These are phyloP conservation scores for Alternaria consortialis DNA, from an alignment of 2,329 filamentous ascomycete genomes.

Conservation along the genomic window DNA sequence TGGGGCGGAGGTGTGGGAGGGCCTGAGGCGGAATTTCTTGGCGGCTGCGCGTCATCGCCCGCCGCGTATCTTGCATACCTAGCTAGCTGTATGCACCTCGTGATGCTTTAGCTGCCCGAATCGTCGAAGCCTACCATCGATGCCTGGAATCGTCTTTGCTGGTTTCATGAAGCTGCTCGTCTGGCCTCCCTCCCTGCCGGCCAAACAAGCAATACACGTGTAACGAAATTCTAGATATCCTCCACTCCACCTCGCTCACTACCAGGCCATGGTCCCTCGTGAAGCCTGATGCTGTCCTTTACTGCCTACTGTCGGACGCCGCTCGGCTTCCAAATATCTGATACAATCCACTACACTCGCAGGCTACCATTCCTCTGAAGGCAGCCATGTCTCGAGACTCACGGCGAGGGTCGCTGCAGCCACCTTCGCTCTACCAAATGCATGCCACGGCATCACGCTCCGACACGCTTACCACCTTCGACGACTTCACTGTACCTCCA, in stretches of 20 bases:
- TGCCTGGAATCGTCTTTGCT: neutral
- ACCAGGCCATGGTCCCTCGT: constrained; percentile 12
- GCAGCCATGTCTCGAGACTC: constrained; percentile 40
- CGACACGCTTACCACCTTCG: constrained; percentile 88
- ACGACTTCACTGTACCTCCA: constrained; percentile 82
- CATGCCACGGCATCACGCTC: constrained; percentile 88
- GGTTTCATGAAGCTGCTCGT: constrained; percentile 1
- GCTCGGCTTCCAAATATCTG: constrained; percentile 10
- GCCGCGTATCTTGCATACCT: constrained; percentile 4
- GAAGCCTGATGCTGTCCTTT: constrained; percentile 35
- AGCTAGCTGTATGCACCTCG: constrained; percentile 8
- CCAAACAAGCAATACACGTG: constrained; percentile 7
- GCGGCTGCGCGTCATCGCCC: constrained; percentile 23
- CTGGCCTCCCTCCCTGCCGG: neutral
- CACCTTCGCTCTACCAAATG: constrained; percentile 75
- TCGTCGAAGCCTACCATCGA: constrained; percentile 12
- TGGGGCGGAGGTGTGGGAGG: constrained; percentile 4
- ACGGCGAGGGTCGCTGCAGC: constrained; percentile 30
- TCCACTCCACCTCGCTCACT: neutral
- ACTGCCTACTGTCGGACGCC: constrained; percentile 14
- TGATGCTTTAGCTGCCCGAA: constrained; percentile 5
- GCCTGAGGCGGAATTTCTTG: constrained; percentile 7
- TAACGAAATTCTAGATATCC: constrained; percentile 3
- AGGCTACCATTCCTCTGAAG: neutral
- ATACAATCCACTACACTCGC: constrained; percentile 5